Evolutionary conservation across 345 rosid genomes (phyloP).

Genomic region (Corymbia maculata): DNA sequence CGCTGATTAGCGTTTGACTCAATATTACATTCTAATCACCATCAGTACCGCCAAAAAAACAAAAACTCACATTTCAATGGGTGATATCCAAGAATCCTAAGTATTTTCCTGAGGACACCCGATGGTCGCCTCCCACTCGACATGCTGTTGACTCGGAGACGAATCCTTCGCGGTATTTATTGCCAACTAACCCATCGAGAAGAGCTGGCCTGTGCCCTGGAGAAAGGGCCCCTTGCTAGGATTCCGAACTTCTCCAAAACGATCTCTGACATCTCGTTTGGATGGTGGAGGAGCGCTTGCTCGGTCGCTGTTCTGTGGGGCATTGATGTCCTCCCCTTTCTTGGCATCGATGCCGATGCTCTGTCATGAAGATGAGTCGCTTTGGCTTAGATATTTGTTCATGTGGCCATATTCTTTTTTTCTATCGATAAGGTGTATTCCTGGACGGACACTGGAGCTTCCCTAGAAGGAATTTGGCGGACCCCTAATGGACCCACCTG

Average conservation of each 20-base stretch:
- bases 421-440: neutral
- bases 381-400: neutral
- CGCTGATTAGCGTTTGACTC: neutral
- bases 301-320: neutral
- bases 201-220: neutral
- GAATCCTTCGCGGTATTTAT: neutral
- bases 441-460: neutral
- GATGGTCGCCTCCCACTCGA: neutral
- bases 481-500: neutral
- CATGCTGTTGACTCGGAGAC: neutral
- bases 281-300: neutral
- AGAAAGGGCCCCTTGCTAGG: neutral
- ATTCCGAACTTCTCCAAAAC: neutral
- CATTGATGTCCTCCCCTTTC: neutral
- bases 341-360: neutral
- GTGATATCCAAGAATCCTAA: neutral
- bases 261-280: neutral
- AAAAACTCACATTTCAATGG: neutral
- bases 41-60: neutral
- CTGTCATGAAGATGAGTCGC: neutral
- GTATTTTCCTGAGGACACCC: neutral
- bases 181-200: neutral
- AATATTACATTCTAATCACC: neutral
- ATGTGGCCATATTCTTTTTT: neutral
- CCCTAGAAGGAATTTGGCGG: rapidly evolving